A percentile compares a stretch with the other conserved stretches of the same genome.
phyloP scores from a whole-genome alignment of 768 basidiomycete genomes.

The Lanmaoa rubissima region DNA sequence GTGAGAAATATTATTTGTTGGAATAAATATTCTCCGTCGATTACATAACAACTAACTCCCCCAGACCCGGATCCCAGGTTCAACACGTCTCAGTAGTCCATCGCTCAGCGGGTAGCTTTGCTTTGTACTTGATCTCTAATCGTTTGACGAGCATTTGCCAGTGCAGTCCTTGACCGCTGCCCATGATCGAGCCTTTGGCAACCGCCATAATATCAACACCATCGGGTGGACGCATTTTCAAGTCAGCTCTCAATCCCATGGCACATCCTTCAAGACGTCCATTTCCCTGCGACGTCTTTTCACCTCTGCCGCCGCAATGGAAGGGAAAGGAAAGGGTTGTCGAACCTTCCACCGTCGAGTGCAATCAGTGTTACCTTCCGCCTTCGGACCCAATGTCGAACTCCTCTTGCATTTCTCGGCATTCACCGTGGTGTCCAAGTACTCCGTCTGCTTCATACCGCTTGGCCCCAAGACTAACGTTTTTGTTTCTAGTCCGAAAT shows the following conservation, averaged over 20 bases:
- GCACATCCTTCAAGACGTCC: constrained; percentile 29
- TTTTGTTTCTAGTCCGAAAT: constrained; percentile 29
- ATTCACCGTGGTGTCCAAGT: constrained; percentile 52
- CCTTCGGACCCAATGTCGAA: constrained; percentile 29
- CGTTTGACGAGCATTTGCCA: not conserved
- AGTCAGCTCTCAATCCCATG: constrained; percentile 30
- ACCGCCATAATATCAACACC: constrained; percentile 46
- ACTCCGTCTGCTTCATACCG: constrained; percentile 9
- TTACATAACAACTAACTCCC: constrained; percentile 19
- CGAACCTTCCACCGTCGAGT: constrained; percentile 28
- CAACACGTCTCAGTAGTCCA: not conserved
- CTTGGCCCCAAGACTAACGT: constrained; percentile 5
- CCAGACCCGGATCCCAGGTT: not conserved
- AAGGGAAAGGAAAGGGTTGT: constrained; percentile 55
- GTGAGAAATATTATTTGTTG: not conserved
- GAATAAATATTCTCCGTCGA: not conserved
- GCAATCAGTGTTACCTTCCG: constrained; percentile 25
- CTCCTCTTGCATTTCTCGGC: constrained; percentile 47
- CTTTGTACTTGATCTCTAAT: not conserved
- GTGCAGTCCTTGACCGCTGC: constrained; percentile 25
- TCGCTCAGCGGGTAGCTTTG: constrained; percentile 15
- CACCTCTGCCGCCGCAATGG: constrained; percentile 47
- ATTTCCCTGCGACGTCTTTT: constrained; percentile 51
- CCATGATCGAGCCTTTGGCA: constrained; percentile 66
- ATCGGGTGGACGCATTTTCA: constrained; percentile 26